These are phyloP conservation scores for Rhodotorula diobovata DNA, from an alignment of 768 basidiomycete species.

Conservation along the genomic window DNA sequence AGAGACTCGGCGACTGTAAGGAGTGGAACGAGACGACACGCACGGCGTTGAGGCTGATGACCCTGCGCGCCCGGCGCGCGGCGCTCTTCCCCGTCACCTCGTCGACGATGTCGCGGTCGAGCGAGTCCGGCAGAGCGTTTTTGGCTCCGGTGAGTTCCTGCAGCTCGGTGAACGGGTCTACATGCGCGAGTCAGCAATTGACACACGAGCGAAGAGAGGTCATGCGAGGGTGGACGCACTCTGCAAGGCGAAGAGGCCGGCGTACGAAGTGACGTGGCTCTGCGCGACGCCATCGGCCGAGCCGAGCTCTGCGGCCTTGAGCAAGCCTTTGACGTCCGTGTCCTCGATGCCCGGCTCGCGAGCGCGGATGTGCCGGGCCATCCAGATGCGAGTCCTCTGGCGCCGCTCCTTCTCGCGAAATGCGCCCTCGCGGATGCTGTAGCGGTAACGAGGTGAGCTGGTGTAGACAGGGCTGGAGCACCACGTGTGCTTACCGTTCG, in stretches of 20 bases:
- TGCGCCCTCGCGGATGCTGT: slow-evolving; percentile 28
- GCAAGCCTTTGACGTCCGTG: slow-evolving; percentile 14
- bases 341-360: slow-evolving; percentile 32
- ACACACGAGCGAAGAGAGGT: too few relatives aligned
- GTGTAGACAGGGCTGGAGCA: neutral
- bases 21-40: neutral
- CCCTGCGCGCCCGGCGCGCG: slow-evolving; percentile 3
- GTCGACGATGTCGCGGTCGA: slow-evolving; percentile 34
- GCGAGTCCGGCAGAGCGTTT: slow-evolving; percentile 28
- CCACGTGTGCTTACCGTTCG: neutral
- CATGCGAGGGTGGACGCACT: neutral
- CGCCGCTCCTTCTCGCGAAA: slow-evolving; percentile 24
- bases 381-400: slow-evolving; percentile 18
- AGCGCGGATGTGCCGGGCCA: slow-evolving; percentile 15
- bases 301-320: slow-evolving; percentile 32
- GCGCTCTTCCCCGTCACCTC: slow-evolving; percentile 12
- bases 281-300: slow-evolving; percentile 23
- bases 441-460: neutral
- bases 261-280: slow-evolving; percentile 18
- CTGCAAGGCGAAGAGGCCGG: slow-evolving; percentile 24
- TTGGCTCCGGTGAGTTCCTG: slow-evolving; percentile 33
- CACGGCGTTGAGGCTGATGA: slow-evolving; percentile 14
- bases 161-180: slow-evolving; percentile 37
- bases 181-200: too few relatives aligned
- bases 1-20: too few relatives aligned